phyloP scores from a whole-genome alignment of 768 basidiomycete species.

The Hebeloma cylindrosporum region DNA sequence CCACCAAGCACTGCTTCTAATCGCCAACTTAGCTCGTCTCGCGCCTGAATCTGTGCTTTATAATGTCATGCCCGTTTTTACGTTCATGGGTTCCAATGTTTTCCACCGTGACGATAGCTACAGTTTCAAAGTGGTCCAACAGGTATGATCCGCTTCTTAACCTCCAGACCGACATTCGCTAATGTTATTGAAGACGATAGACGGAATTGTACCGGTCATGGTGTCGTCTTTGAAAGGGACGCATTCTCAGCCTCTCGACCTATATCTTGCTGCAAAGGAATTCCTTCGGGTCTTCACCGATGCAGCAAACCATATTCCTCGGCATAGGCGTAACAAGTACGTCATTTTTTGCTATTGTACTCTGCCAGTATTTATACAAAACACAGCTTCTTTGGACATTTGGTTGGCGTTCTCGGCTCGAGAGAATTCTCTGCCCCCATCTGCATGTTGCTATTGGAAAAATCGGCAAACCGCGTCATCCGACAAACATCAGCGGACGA shows the following conservation, averaged over 20 bases:
- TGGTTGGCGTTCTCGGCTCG: conserved; percentile 79
- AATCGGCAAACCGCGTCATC: conserved; percentile 64
- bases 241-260: conserved; percentile 51
- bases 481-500: conserved; percentile 65
- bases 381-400: conserved; percentile 89
- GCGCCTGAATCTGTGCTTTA: conserved; percentile 90
- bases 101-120: conserved; percentile 96
- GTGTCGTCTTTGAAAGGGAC: conserved; percentile 69
- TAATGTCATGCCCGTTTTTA: conserved; percentile 98
- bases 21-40: conserved; percentile 79
- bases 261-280: conserved; percentile 71
- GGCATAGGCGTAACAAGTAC: conserved; percentile 87
- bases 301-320: conserved; percentile 87
- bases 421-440: conserved; percentile 80
- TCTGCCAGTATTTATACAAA: conserved; percentile 6
- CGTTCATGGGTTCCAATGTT: conserved; percentile 98
- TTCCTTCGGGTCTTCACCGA: conserved; percentile 93
- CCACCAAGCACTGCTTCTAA: conserved; percentile 86
- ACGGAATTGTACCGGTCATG: conserved; percentile 93
- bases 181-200: conserved; percentile 65
- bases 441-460: conserved; percentile 83
- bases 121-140: conserved; percentile 93
- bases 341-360: conserved; percentile 20
- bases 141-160: conserved; percentile 45
- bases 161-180: not conserved